phyloP scores from a whole-genome alignment of 2,329 filamentous ascomycete species.

The Trichoderma pleuroti region DNA sequence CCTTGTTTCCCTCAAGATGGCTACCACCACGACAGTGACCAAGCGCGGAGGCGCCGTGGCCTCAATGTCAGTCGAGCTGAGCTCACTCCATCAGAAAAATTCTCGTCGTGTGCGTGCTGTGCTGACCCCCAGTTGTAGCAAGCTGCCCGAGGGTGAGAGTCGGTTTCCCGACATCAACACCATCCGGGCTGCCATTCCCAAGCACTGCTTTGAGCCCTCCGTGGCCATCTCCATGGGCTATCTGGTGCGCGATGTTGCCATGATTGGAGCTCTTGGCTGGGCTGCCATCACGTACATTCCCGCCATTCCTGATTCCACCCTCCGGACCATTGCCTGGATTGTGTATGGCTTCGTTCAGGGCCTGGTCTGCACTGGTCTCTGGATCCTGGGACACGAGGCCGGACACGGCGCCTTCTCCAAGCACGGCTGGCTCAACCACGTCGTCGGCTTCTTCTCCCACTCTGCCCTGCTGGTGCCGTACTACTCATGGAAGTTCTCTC shows the following conservation, averaged over 20 bases:
- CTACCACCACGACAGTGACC: conserved; percentile 13
- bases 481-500: conserved; percentile 70
- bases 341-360: conserved; percentile 63
- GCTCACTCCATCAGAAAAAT: neutral
- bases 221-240: conserved; percentile 34
- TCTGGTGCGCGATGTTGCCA: conserved; percentile 52
- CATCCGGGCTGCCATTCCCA: conserved; percentile 47
- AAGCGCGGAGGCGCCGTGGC: conserved; percentile 12
- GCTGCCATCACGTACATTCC: conserved; percentile 54
- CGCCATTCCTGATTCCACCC: conserved; percentile 38
- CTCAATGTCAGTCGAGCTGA: conserved; percentile 4
- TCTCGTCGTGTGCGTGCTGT: neutral
- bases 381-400: conserved; percentile 69
- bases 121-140: conserved; percentile 6
- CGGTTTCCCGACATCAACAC: conserved; percentile 18
- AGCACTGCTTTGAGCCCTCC: conserved; percentile 55
- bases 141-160: conserved; percentile 13
- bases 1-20: conserved; percentile 4
- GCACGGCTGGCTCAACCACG: conserved; percentile 54
- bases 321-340: conserved; percentile 23
- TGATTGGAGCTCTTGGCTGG: conserved; percentile 47
- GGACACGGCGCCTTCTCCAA: conserved; percentile 66
- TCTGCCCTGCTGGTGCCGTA: conserved; percentile 65
- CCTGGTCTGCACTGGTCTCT: conserved; percentile 63
- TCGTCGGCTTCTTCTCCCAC: conserved; percentile 62